A percentile compares a stretch with the other conserved stretches of the same genome.
Evolutionary conservation across 179 eudicot genomes (phyloP).

Genomic region (Beta lomatogona): DNA sequence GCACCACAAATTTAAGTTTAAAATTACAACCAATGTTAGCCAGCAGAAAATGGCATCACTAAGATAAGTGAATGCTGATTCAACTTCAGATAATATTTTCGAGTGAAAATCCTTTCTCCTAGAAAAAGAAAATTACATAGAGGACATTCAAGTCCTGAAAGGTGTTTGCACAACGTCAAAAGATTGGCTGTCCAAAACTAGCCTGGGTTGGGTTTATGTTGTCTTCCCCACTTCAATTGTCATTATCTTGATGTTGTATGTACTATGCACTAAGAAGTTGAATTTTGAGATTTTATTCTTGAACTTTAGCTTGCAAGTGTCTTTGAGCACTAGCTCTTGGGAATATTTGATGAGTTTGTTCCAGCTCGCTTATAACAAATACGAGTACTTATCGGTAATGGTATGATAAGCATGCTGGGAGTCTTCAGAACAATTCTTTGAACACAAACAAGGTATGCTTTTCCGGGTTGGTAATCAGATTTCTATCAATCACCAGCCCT

Average conservation of each 20-base stretch:
- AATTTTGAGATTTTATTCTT: not conserved
- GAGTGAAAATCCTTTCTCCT: not conserved
- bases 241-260: not conserved
- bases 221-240: not conserved
- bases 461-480: not conserved
- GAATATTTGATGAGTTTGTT: not conserved
- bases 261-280: not conserved
- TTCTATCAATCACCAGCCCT: not conserved
- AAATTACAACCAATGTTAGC: not conserved
- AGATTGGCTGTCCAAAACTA: no score
- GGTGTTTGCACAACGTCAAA: not conserved
- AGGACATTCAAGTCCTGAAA: not conserved
- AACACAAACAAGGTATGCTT: not conserved
- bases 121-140: not conserved
- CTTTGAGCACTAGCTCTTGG: not conserved
- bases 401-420: not conserved
- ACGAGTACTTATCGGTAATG: not conserved
- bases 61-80: no score
- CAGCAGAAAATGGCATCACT: slow-evolving; percentile 1
- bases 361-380: not conserved
- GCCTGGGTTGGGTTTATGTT: not conserved
- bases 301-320: not conserved
- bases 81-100: not conserved
- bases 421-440: not conserved
- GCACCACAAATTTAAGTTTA: not conserved